Percentiles rank a stretch among this genome's conserved stretches.
These are phyloP conservation scores for Cladorrhinum samala DNA, from an alignment of 495 filamentous ascomycete species.

Conservation along the genomic window DNA sequence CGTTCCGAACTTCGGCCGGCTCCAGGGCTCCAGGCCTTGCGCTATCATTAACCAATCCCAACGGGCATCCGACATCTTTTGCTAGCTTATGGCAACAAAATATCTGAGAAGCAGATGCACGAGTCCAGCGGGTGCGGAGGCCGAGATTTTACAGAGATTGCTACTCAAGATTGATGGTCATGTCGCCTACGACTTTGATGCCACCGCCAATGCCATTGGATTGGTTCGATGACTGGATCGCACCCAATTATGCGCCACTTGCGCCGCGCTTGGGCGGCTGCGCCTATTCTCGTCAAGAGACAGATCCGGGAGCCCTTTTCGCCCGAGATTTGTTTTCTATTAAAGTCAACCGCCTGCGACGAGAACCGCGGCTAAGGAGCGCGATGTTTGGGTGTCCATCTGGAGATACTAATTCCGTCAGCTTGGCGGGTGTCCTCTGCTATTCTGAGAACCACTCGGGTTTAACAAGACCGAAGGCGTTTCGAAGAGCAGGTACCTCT, in stretches of 20 bases:
- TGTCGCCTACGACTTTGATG: too few species aligned
- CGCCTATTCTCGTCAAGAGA: neutral
- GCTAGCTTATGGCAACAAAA: too few species aligned
- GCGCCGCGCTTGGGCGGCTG: neutral
- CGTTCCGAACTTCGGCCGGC: constrained; percentile 7
- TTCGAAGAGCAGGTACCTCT: constrained; percentile 2
- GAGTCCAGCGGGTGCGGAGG: too few species aligned
- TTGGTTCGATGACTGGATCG: too few species aligned
- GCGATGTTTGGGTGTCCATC: too few species aligned
- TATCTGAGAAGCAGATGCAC: too few species aligned
- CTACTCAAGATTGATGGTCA: too few species aligned
- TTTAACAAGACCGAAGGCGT: constrained; percentile 6
- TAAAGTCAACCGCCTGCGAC: neutral
- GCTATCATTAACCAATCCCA: neutral
- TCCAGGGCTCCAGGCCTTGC: neutral
- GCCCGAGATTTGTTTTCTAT: neutral
- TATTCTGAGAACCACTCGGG: constrained; percentile 18
- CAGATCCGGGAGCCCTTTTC: too few species aligned
- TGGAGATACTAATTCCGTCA: neutral
- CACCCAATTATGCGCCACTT: too few species aligned
- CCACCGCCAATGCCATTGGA: too few species aligned
- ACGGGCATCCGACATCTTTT: neutral
- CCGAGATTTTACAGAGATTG: too few species aligned
- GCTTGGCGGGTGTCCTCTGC: neutral
- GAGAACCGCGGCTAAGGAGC: too few species aligned